Evolutionary conservation across 1,284 basidiomycete genomes (phyloP).

Genomic region (Peniophora sp.): DNA sequence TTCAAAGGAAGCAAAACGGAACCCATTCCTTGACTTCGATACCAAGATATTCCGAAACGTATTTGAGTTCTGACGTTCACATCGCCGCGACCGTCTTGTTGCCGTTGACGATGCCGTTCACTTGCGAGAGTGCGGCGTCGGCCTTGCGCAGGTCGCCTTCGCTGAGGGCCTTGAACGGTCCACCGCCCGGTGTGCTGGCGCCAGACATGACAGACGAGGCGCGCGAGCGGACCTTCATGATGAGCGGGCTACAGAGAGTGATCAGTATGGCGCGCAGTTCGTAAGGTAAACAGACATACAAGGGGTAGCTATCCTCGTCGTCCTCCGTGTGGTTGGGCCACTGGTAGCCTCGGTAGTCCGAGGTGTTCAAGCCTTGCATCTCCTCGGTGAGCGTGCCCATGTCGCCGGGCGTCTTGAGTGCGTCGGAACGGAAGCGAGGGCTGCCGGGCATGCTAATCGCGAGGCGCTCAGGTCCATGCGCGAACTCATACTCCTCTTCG

Average conservation of each 20-base stretch:
- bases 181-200: constrained; percentile 82
- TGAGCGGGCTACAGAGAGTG: constrained; percentile 55
- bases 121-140: constrained; percentile 74
- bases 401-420: constrained; percentile 84
- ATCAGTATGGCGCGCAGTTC: constrained; percentile 8
- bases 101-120: constrained; percentile 27
- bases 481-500: constrained; percentile 53
- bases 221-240: constrained; percentile 86
- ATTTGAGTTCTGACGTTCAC: no score
- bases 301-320: constrained; percentile 88
- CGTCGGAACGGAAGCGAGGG: constrained; percentile 65
- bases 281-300: constrained; percentile 38
- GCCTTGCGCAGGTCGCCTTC: constrained; percentile 80
- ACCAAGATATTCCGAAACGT: no score
- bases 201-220: constrained; percentile 83
- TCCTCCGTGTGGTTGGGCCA: constrained; percentile 65
- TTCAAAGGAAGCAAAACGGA: no score
- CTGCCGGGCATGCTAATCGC: constrained; percentile 82
- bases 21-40: no score
- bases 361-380: constrained; percentile 84
- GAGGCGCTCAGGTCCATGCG: constrained; percentile 58
- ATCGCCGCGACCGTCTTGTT: constrained; percentile 16
- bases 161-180: constrained; percentile 67
- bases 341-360: constrained; percentile 79
- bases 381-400: constrained; percentile 92